Evolutionary conservation across 345 rosid genomes (phyloP).

Genomic region (Ricinus communis): DNA sequence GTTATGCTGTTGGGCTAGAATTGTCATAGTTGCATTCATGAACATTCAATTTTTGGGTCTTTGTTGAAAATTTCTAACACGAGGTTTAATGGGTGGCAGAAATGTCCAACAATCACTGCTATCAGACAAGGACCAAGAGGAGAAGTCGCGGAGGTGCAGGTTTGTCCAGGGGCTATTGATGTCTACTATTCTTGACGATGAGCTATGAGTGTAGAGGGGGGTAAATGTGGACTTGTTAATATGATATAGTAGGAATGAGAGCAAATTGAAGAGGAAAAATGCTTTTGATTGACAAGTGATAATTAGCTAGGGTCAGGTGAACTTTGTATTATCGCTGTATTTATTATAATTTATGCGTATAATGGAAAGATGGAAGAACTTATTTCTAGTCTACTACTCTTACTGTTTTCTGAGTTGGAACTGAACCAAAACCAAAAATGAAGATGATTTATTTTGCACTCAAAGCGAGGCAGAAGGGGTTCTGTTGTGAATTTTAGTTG

Average conservation of each 20-base stretch:
- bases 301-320: conserved; percentile 21
- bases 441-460: no score
- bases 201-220: conserved; percentile 26
- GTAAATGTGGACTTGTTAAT: conserved; percentile 14
- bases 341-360: conserved; percentile 30
- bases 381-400: not conserved
- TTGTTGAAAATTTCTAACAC: conserved; percentile 13
- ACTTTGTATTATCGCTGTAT: conserved; percentile 30
- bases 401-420: no score
- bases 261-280: conserved; percentile 24
- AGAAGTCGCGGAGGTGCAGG: conserved; percentile 47
- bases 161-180: conserved; percentile 51
- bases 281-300: conserved; percentile 19
- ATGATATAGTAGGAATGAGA: conserved; percentile 21
- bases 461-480: no score
- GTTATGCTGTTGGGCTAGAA: no score
- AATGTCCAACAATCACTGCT: conserved; percentile 22
- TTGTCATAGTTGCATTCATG: not conserved
- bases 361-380: conserved; percentile 39
- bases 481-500: no score
- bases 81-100: conserved; percentile 31
- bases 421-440: no score
- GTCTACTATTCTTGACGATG: conserved; percentile 51
- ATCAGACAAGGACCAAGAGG: conserved; percentile 54
- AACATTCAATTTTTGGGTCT: not conserved